Conservation (phyloP, 1,284 basidiomycete genomes). For the Trichosporon sp. region DNA sequence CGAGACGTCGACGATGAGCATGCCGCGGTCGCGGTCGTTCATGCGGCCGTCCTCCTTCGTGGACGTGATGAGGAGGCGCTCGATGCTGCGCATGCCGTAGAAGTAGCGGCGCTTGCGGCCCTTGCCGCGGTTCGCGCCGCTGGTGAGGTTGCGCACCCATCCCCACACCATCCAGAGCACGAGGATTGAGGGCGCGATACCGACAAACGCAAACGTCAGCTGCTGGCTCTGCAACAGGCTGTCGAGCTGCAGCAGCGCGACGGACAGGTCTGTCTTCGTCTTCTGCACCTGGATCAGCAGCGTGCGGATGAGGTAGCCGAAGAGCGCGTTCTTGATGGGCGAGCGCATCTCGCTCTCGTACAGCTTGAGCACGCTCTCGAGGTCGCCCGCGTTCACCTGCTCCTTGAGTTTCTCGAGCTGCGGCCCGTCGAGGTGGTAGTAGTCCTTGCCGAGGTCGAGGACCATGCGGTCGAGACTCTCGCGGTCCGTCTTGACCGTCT, state of each 20-base stretch:
- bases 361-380: constrained; percentile 79
- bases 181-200: constrained; percentile 83
- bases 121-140: constrained; percentile 48
- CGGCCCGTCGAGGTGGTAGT: constrained; percentile 54
- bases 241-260: constrained; percentile 73
- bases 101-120: constrained; percentile 48
- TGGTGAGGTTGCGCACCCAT: constrained; percentile 56
- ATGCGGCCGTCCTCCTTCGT: constrained; percentile 43
- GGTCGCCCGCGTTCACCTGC: constrained; percentile 72
- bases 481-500: constrained; percentile 47
- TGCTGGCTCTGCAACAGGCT: constrained; percentile 91
- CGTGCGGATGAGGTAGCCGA: constrained; percentile 77
- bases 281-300: constrained; percentile 94
- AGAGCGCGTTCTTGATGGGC: constrained; percentile 74
- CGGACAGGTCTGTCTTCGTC: constrained; percentile 94
- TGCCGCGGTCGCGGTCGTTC: constrained; percentile 50
- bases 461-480: constrained; percentile 93
- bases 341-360: constrained; percentile 88
- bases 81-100: constrained; percentile 57
- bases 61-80: constrained; percentile 58
- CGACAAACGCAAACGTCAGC: constrained; percentile 94
- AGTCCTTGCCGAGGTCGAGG: constrained; percentile 73
- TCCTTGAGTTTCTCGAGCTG: constrained; percentile 63
- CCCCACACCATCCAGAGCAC: constrained; percentile 68
- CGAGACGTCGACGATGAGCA: constrained; percentile 52